Conservation (phyloP, 1,284 basidiomycete species). For the Termitomyces sp. region DNA sequence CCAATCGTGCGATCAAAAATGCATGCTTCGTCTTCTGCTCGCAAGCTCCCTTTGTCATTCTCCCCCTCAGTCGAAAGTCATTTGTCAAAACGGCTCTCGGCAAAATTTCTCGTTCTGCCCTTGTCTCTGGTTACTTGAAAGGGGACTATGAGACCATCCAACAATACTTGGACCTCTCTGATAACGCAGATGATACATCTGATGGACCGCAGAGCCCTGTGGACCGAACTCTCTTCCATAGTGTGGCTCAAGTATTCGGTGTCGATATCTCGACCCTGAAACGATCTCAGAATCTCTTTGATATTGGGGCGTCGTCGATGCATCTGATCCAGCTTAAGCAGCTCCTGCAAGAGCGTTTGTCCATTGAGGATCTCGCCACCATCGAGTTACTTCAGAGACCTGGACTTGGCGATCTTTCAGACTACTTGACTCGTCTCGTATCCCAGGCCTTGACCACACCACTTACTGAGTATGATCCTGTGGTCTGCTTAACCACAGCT, state of each 20-base stretch:
- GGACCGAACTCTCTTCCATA: conserved; percentile 21
- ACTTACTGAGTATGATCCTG: conserved; percentile 14
- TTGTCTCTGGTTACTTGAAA: conserved; percentile 25
- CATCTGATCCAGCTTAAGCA: conserved; percentile 26
- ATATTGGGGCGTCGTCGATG: conserved; percentile 29
- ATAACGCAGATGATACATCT: conserved; percentile 2
- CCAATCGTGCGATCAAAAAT: conserved; percentile 22
- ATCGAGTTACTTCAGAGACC: conserved; percentile 39
- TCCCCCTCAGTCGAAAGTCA: conserved; percentile 27
- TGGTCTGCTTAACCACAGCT: conserved; percentile 34
- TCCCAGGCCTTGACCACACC: conserved; percentile 20
- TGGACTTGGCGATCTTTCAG: conserved; percentile 28
- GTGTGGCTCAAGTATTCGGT: conserved; percentile 21
- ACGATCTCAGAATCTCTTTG: conserved; percentile 29
- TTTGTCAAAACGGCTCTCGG: conserved; percentile 31
- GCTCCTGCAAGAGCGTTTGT: conserved; percentile 29
- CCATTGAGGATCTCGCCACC: conserved; percentile 34
- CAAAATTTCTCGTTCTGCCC: conserved; percentile 28
- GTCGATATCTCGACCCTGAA: conserved; percentile 14
- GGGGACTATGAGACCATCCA: conserved; percentile 23
- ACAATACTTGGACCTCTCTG: conserved; percentile 9
- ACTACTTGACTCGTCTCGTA: conserved; percentile 25
- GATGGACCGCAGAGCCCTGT: conserved; percentile 16
- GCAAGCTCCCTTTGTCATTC: conserved; percentile 26
- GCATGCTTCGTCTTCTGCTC: conserved; percentile 26